Conservation (phyloP, 169 alveolate genomes). For the Cyclospora cayetanensis region DNA sequence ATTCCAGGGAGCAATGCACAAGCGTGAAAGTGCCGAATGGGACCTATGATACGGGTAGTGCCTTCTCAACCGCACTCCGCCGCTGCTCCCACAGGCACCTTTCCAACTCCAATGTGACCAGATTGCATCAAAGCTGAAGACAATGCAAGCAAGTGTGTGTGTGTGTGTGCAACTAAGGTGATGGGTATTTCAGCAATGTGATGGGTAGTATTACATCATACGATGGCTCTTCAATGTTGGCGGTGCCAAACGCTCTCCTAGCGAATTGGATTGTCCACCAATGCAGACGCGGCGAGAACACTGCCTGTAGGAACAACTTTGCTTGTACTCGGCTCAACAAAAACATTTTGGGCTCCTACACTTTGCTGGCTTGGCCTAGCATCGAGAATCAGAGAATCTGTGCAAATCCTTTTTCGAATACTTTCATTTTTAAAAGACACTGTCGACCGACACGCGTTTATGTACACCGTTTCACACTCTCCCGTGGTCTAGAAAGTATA, state of each 20-base stretch:
- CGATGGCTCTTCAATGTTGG: conserved; percentile 29
- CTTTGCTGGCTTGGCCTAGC: too few relatives aligned
- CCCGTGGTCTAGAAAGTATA: too few relatives aligned
- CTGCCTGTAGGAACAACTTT: too few relatives aligned
- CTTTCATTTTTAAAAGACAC: too few relatives aligned
- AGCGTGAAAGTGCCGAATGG: conserved; percentile 22
- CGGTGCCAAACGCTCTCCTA: conserved; percentile 34
- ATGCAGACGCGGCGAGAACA: conserved; percentile 53
- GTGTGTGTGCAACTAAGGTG: background rate
- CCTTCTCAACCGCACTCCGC: background rate
- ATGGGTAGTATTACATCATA: background rate
- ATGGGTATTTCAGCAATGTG: conserved; percentile 21
- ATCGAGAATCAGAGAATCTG: too few relatives aligned
- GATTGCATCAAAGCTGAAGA: background rate
- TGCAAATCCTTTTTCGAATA: too few relatives aligned
- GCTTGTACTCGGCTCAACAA: too few relatives aligned
- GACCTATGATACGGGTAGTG: conserved; percentile 61
- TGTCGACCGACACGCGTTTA: too few relatives aligned
- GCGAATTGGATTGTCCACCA: conserved; percentile 61
- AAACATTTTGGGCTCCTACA: too few relatives aligned
- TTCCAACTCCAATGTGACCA: background rate
- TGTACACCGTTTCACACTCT: too few relatives aligned
- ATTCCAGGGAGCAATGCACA: conserved; percentile 32
- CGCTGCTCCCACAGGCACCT: background rate
- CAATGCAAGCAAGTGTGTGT: background rate